Base-by-base conservation (phyloP, 768 basidiomycete genomes). In the Cystobasidium ongulense region DNA sequence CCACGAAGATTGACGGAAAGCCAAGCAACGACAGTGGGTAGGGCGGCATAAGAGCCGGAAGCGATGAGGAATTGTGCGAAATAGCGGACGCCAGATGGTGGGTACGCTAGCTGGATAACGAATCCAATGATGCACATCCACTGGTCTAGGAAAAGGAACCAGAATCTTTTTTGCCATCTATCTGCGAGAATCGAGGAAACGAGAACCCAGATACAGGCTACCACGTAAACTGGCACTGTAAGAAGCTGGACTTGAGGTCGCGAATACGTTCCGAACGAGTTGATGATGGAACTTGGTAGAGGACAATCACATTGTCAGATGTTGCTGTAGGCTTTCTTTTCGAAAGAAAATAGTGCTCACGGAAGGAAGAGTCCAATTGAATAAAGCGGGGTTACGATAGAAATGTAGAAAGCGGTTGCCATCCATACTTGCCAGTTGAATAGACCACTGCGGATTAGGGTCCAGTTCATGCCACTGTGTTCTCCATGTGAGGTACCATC, bases 221-320 rank as follows among this genome's bases (percentile, higher is more conserved):
- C 61, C 17, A 71, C 50, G 43, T 77, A 78, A 54, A 76, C 74
- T 5, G 77, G 78, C 0, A 78, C 76, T 1, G 76, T 76, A 13
- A 78, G 62, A 27, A 78, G 76, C 76, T 76, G 78, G 13, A 76
- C 72, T 66, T 77, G 76, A 0, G 76, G 75, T 0, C 77, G 71
- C 0, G 72, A 63, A 66, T 73, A 78, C 23, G 25, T 21, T 4
- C 77, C 77, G 46, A 77, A 76, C 0, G 59, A n/a, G 35, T 72
- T 63, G 67, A 71, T 53, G 68, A 53, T 52, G 18, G 41, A 39
- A n/a, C 57, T 61, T 18, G 2, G 23, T 15, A n/a, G 3, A 50
- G 46, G 18, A 7, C 39, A 3, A 50, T 4, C 21, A 61, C 1
- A 27, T 41, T 1, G 15, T 53, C 27, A 50, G 43, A 43, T 11